Base-by-base conservation (phyloP, 768 basidiomycete genomes). In the Suillus luteus region DNA sequence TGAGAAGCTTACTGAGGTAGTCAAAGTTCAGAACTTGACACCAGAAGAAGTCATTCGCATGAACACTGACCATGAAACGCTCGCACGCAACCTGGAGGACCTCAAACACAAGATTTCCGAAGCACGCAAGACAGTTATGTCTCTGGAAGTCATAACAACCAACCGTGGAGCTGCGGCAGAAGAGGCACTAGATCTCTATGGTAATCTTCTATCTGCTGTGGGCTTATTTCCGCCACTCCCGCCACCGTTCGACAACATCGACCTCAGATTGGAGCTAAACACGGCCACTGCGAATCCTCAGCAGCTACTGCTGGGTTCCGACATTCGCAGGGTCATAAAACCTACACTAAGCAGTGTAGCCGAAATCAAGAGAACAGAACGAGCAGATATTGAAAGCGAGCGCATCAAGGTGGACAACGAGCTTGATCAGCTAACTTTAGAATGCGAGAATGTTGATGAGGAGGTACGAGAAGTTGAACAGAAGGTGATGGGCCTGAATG, bases 21-120 rank as follows among this genome's bases (percentile, higher is more conserved):
- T 99, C 35, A 89, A 88, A 70, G 85, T 80, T 38, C 97, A 99
- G 75, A 96, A 97, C 71, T 83, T 99, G 51, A 86, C 92, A 1
- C 91, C 92, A 0, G 93, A 96, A 74, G 96, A 99, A 76, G 94
- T 97, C 48, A 77, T 85, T 61, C 88, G 88, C 43, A 96, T 99
- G 93, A 95, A 90, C 69, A 87, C 87, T 5, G 95, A 98, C 67
- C 90, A 94, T 63, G 92, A 95, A 68, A 86, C 82, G 33, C 81
- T 96, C 41, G 80, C 85, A 5, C 84, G 87, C 59, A 90, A 84
- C 68, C 77, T 95, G 61, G 88, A 90, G 66, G 91, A 92, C 65
- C 84, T 95, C 61, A 89, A 86, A 66, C 80, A 85, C 65, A 94
- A 90, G 71, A 85, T 93, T 9, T 76, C 86, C 0, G 90, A 95